Percentiles rank a stretch among this genome's conserved stretches.
phyloP scores from a whole-genome alignment of 2,329 filamentous ascomycete species.

The Aspergillus viridinutans region DNA sequence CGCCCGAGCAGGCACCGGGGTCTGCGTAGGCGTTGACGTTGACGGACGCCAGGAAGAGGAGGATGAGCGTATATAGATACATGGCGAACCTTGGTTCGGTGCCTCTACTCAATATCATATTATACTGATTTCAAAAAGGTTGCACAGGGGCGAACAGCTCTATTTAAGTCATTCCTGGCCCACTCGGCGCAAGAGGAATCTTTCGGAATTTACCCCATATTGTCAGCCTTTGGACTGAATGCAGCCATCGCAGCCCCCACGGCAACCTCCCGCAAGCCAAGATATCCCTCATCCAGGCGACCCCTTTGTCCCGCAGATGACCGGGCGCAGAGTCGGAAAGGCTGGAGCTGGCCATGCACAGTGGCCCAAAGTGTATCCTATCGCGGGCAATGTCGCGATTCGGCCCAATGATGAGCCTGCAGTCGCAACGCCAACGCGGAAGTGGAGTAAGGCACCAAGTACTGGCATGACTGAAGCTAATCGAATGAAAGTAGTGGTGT shows the following conservation, averaged over 20 bases:
- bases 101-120: neutral
- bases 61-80: conserved; percentile 12
- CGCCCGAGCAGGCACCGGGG: conserved; percentile 29
- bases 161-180: neutral
- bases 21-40: conserved; percentile 26
- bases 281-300: neutral
- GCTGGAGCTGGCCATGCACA: neutral
- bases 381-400: neutral
- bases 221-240: neutral
- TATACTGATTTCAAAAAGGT: neutral
- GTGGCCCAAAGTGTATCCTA: neutral
- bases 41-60: conserved; percentile 20
- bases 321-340: neutral
- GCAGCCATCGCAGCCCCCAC: neutral
- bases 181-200: neutral
- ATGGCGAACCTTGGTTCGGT: neutral
- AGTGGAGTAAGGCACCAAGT: neutral
- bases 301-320: neutral
- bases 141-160: neutral
- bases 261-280: neutral
- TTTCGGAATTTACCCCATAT: neutral
- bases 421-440: neutral
- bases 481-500: neutral
- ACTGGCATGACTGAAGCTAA: neutral
- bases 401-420: neutral